Evolutionary conservation across 208 protist genomes (phyloP).

Genomic region (Trypanosoma congolense): DNA sequence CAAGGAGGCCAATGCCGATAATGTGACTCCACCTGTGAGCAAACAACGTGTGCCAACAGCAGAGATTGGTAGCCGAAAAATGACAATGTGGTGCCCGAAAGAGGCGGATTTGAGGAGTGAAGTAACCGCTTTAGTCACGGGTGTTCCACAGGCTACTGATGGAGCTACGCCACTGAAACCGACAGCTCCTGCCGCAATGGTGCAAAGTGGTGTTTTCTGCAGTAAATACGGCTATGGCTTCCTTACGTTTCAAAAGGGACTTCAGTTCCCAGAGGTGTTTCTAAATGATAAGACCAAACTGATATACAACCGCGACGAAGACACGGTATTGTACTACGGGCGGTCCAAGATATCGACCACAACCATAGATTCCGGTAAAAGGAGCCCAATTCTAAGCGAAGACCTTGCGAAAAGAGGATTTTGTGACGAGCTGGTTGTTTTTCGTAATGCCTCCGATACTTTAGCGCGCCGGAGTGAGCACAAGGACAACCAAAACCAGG

Average conservation of each 20-base stretch:
- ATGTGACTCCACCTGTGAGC: not conserved
- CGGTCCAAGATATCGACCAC: conserved; percentile 14
- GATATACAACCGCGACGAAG: conserved; percentile 22
- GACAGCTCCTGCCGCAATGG: conserved; percentile 23
- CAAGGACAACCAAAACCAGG: conserved; percentile 7
- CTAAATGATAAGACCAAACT: conserved; percentile 64
- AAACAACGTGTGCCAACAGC: conserved; percentile 1
- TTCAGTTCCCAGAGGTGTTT: conserved; percentile 23
- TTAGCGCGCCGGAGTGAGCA: conserved; percentile 16
- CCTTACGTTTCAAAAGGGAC: conserved; percentile 17
- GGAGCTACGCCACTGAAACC: conserved; percentile 16
- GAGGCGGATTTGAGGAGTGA: conserved; percentile 16
- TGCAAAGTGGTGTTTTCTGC: conserved; percentile 30
- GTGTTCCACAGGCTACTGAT: not conserved
- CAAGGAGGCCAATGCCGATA: not conserved
- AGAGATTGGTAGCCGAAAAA: conserved; percentile 11
- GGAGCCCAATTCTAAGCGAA: conserved; percentile 30
- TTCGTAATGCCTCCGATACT: conserved; percentile 19
- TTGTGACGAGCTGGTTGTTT: conserved; percentile 26
- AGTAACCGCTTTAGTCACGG: not conserved
- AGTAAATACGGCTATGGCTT: conserved; percentile 57
- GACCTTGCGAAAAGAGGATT: conserved; percentile 19
- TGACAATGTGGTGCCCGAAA: conserved; percentile 17
- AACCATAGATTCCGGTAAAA: conserved; percentile 12
- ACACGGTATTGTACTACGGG: conserved; percentile 35